Evolutionary conservation across 2,329 filamentous ascomycete species (phyloP).

Genomic region (Triangularia setosa): DNA sequence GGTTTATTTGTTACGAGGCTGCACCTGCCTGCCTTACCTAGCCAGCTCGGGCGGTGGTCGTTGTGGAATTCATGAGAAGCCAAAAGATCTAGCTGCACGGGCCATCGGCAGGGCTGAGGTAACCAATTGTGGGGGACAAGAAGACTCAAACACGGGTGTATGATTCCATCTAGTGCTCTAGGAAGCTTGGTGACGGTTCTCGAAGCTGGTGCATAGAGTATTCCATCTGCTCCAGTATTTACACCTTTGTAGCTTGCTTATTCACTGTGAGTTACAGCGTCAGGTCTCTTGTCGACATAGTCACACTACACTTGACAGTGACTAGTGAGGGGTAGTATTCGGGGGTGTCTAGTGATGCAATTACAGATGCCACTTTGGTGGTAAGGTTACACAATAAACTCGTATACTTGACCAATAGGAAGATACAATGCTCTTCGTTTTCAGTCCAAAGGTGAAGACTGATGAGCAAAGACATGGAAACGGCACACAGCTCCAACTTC

Average conservation of each 20-base stretch:
- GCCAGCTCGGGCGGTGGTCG: constrained; percentile 19
- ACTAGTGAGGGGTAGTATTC: background rate
- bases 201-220: background rate
- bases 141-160: background rate
- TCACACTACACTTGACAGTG: background rate
- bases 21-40: constrained; percentile 19
- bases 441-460: background rate
- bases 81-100: constrained; percentile 35
- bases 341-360: background rate
- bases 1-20: constrained; percentile 19
- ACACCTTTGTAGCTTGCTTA: background rate
- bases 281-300: background rate
- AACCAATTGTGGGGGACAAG: background rate
- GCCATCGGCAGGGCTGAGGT: constrained; percentile 27
- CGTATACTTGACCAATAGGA: background rate
- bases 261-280: background rate
- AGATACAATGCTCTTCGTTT: background rate
- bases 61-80: constrained; percentile 45
- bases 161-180: background rate
- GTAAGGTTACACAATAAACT: background rate
- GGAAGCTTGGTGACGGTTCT: constrained; percentile 13
- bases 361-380: background rate
- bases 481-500: background rate
- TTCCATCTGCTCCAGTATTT: background rate
- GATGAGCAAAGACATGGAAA: background rate